Conservation (phyloP, 495 filamentous ascomycete genomes). For the Penicillium verhagenii region DNA sequence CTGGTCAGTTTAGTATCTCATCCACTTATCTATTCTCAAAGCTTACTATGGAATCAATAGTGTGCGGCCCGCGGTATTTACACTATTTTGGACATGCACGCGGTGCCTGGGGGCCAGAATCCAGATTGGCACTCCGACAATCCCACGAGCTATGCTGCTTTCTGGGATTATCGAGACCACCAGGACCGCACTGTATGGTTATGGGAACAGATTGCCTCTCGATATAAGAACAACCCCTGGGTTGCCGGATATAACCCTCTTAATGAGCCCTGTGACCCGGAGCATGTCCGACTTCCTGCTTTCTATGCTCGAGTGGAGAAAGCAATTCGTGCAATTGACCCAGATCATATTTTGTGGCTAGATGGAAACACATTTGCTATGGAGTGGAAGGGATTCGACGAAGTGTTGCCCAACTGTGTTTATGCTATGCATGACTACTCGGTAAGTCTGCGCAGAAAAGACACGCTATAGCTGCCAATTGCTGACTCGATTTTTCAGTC, state of each 20-base stretch:
- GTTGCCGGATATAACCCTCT: conserved; percentile 66
- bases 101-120: conserved; percentile 64
- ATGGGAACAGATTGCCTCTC: conserved; percentile 58
- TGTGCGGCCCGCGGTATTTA: conserved; percentile 59
- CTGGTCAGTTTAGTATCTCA: conserved; percentile 21
- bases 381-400: conserved; percentile 47
- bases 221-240: conserved; percentile 54
- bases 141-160: conserved; percentile 51
- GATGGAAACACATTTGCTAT: conserved; percentile 68
- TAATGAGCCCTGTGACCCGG: conserved; percentile 63
- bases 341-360: conserved; percentile 61
- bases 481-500: conserved; percentile 8
- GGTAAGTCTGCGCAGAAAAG: conserved; percentile 14
- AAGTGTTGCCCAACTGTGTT: conserved; percentile 54
- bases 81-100: conserved; percentile 63
- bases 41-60: conserved; percentile 4
- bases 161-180: conserved; percentile 63
- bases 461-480: not conserved
- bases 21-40: too few species aligned
- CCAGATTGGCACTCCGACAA: conserved; percentile 65
- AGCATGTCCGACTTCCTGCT: conserved; percentile 51
- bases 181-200: conserved; percentile 60
- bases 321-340: conserved; percentile 57
- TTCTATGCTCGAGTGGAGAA: conserved; percentile 60
- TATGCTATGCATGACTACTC: conserved; percentile 65